These are phyloP conservation scores for Dissophora ornata DNA, from an alignment of 192 early-diverging fungal genomes.

Conservation along the genomic window DNA sequence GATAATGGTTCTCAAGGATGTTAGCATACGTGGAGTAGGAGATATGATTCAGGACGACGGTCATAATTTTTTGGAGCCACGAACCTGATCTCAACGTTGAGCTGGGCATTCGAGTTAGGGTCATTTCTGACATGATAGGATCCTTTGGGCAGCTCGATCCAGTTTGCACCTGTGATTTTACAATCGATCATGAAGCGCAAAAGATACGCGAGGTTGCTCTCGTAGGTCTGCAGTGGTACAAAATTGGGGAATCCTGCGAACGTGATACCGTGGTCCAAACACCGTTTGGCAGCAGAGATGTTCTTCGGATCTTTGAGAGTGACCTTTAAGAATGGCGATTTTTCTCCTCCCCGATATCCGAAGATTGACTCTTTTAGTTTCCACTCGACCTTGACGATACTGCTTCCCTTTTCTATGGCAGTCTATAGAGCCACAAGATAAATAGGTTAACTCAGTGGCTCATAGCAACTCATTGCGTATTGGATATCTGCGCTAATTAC, in stretches of 20 bases:
- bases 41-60: no score
- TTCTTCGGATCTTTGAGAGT: slow-evolving; percentile 67
- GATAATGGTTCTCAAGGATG: background rate
- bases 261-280: slow-evolving; percentile 41
- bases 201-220: slow-evolving; percentile 89
- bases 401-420: slow-evolving; percentile 41
- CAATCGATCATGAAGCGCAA: slow-evolving; percentile 97
- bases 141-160: slow-evolving; percentile 88
- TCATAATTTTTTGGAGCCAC: no score
- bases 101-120: slow-evolving; percentile 72
- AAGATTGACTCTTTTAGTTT: slow-evolving; percentile 84
- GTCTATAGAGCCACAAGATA: slow-evolving; percentile 20
- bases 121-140: slow-evolving; percentile 69
- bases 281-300: slow-evolving; percentile 34
- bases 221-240: slow-evolving; percentile 73
- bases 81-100: slow-evolving; percentile 83
- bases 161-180: slow-evolving; percentile 84
- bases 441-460: no score
- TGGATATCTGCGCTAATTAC: background rate
- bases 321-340: slow-evolving; percentile 84
- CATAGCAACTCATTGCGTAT: no score
- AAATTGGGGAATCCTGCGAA: slow-evolving; percentile 34
- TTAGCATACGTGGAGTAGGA: no score
- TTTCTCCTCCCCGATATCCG: slow-evolving; percentile 87
- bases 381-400: slow-evolving; percentile 73